These are phyloP conservation scores for Naganishia randhawae DNA, from an alignment of 768 basidiomycete genomes.

Conservation along the genomic window DNA sequence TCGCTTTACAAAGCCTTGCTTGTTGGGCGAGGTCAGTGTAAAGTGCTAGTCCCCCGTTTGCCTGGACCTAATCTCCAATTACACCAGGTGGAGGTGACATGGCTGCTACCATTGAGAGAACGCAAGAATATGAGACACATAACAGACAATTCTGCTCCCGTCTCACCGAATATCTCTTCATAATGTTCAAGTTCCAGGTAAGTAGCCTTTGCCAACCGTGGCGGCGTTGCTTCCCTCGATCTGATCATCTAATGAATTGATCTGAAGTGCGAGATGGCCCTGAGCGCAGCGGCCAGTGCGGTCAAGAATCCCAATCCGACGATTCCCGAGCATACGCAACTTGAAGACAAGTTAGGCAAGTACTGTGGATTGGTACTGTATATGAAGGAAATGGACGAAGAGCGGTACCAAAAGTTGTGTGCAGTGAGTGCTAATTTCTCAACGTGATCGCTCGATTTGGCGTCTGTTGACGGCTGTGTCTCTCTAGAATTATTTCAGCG, in stretches of 20 bases:
- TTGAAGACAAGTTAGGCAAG: slow-evolving; percentile 78
- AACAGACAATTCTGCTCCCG: slow-evolving; percentile 92
- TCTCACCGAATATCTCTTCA: slow-evolving; percentile 78
- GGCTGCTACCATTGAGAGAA: slow-evolving; percentile 91
- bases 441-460: not conserved
- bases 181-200: slow-evolving; percentile 89
- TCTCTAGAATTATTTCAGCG: slow-evolving; percentile 79
- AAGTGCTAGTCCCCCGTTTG: slow-evolving; percentile 21
- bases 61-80: not conserved
- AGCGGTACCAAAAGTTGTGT: slow-evolving; percentile 78
- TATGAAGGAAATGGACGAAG: slow-evolving; percentile 93
- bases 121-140: slow-evolving; percentile 84
- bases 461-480: slow-evolving; percentile 1
- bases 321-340: slow-evolving; percentile 60
- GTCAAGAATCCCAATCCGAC: slow-evolving; percentile 54
- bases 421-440: slow-evolving; percentile 60
- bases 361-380: slow-evolving; percentile 89
- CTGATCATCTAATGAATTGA: not conserved
- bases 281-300: slow-evolving; percentile 27
- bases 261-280: slow-evolving; percentile 24
- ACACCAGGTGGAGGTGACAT: slow-evolving; percentile 61
- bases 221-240: not conserved
- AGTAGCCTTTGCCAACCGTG: not conserved
- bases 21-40: slow-evolving; percentile 83
- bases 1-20: slow-evolving; percentile 93